Evolutionary conservation across 345 rosid genomes (phyloP), one percentile per base, ranked within the genome.

Genomic region (Balakata baccata): DNA sequence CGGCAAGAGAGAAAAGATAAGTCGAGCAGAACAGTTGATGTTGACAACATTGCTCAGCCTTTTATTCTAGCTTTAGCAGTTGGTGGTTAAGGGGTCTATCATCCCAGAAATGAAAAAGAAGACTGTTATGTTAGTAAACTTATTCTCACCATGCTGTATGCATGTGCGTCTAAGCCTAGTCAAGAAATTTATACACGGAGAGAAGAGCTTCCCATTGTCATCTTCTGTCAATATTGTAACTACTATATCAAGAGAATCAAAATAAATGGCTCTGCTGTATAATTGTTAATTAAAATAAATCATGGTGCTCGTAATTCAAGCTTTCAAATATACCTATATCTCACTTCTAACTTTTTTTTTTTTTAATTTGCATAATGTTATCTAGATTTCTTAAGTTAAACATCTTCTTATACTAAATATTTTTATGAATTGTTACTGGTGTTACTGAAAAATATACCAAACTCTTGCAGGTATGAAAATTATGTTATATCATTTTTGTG

Each of bases 51-150:
- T 22, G 52, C 80, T 20, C 20, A 83, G 62, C 90, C 97, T 46
- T 75, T 92, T 60, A 65, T 92, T 74, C 71, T 87, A 72, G 85
- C 90, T 69, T 49, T 95, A 71, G 94, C 88, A 57, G 47, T 89
- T 67, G 94, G 94, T 20, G 87, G 90, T 72, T 83, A 22, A 86
- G 78, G 82, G 75, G 81, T 46, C 58, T 80, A 54, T 52, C 80
- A 29, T 73, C 79, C 56, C 78, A 74, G 23, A 83, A 80, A 78
- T 87, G 84, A 43, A 43, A 4, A 43, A 43, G 1, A n/a, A 6
- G 5, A 43, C 6, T 43, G 47, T 43, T 43, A 43, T 43, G 47
- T 5, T 10, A 43, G 47, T 6, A 4, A 43, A 58, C 20, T 3
- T 57, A 0, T 20, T 4, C 5, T 17, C n/a, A 54, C 10, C 60